Evolutionary conservation across 257 asterid genomes (phyloP).

Genomic region (Solanum bulbocastanum): DNA sequence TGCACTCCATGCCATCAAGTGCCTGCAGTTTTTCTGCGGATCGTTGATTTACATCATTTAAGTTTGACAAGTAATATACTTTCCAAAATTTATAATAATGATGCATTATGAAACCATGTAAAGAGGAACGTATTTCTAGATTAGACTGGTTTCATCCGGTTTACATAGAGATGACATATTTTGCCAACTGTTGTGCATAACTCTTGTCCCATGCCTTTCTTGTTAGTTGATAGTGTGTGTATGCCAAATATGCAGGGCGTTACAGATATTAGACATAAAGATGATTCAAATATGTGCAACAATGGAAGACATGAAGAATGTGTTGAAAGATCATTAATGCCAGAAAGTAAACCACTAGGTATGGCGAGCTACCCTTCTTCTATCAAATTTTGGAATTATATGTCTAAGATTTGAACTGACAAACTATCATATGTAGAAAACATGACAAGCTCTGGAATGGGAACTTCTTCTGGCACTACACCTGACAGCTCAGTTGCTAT

Average conservation of each 20-base stretch:
- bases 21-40: neutral
- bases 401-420: neutral
- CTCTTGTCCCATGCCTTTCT: conserved; percentile 58
- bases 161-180: neutral
- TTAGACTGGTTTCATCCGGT: neutral
- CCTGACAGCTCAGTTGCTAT: neutral
- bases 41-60: neutral
- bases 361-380: neutral
- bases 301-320: conserved; percentile 23
- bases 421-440: neutral
- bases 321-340: neutral
- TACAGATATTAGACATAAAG: conserved; percentile 6
- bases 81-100: neutral
- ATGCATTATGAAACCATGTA: neutral
- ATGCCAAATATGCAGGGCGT: conserved; percentile 15
- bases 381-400: neutral
- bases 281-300: conserved; percentile 16
- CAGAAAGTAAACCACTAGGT: neutral
- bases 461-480: neutral
- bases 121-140: neutral
- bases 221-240: conserved; percentile 34
- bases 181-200: conserved; percentile 33
- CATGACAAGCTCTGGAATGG: neutral
- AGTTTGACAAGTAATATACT: neutral
- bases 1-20: neutral